These are phyloP conservation scores for Agrostemma githago DNA, from an alignment of 148 eudicot species.

Conservation along the genomic window DNA sequence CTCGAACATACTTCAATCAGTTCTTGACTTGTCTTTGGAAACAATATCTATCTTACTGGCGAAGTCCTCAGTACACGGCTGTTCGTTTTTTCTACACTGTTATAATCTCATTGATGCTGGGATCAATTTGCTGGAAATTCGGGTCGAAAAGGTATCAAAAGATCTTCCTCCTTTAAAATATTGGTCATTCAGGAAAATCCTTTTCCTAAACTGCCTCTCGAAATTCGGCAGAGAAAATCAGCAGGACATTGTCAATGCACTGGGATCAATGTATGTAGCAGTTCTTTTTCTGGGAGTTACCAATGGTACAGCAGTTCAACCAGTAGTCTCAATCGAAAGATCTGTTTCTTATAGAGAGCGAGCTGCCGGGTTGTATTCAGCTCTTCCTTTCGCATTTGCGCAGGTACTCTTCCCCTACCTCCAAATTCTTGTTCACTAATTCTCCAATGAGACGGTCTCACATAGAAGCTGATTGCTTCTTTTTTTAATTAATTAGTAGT, in stretches of 20 bases:
- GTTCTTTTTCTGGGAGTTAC: constrained; percentile 89
- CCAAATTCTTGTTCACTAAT: not conserved
- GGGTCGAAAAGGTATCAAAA: constrained; percentile 71
- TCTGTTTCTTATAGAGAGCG: constrained; percentile 94
- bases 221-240: constrained; percentile 50
- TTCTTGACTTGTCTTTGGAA: constrained; percentile 91
- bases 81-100: constrained; percentile 95
- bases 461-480: too few relatives aligned
- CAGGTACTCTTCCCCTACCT: constrained; percentile 48
- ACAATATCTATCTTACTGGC: constrained; percentile 92
- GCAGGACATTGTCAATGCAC: constrained; percentile 79
- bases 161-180: too few relatives aligned
- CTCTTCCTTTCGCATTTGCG: constrained; percentile 93
- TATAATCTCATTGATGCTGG: constrained; percentile 94
- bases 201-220: constrained; percentile 7
- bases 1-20: constrained; percentile 57
- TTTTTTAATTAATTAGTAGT: too few relatives aligned
- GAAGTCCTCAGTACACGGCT: constrained; percentile 97
- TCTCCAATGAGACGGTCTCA: not conserved
- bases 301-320: constrained; percentile 94
- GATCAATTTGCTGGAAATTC: constrained; percentile 93
- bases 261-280: constrained; percentile 95
- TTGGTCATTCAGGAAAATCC: not conserved
- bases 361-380: constrained; percentile 98
- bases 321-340: constrained; percentile 94